These are phyloP conservation scores for Saccharomycopsis sp. DNA, from an alignment of 805 yeast species.

Conservation along the genomic window DNA sequence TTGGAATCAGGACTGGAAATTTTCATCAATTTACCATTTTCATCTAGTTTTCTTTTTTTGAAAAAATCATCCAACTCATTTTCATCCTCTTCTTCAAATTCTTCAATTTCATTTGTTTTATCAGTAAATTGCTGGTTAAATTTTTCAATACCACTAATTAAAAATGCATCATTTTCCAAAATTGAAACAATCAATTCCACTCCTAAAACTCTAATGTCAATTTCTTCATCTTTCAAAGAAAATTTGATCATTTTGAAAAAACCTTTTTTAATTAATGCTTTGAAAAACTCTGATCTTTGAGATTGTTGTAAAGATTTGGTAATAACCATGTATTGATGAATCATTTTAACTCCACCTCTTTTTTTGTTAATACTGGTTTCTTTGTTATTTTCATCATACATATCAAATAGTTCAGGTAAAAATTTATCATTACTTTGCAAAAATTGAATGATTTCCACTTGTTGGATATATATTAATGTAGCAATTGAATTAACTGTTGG, in stretches of 20 bases:
- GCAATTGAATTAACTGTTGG: constrained; percentile 56
- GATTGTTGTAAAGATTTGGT: constrained; percentile 58
- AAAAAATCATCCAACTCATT: background rate
- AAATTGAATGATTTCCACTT: constrained; percentile 52
- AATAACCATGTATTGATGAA: constrained; percentile 71
- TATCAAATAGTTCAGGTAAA: constrained; percentile 44
- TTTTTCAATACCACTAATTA: constrained; percentile 30
- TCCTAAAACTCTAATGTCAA: constrained; percentile 52
- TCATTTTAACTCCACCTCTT: constrained; percentile 64
- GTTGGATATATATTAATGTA: constrained; percentile 58
- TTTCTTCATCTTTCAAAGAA: constrained; percentile 47
- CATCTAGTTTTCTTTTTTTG: constrained; percentile 4
- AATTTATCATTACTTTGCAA: constrained; percentile 43
- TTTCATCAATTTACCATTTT: background rate
- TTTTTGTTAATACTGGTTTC: constrained; percentile 24
- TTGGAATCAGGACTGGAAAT: background rate
- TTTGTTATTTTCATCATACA: constrained; percentile 32
- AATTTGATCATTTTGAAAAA: constrained; percentile 59
- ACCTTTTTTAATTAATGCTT: constrained; percentile 54
- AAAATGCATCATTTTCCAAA: constrained; percentile 70
- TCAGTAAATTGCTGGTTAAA: too few relatives aligned
- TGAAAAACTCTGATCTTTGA: constrained; percentile 58
- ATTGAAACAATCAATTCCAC: constrained; percentile 73
- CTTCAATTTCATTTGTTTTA: constrained; percentile 1
- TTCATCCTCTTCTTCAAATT: background rate